Conservation (phyloP, 257 asterid genomes). For the Lavandula angustifolia region DNA sequence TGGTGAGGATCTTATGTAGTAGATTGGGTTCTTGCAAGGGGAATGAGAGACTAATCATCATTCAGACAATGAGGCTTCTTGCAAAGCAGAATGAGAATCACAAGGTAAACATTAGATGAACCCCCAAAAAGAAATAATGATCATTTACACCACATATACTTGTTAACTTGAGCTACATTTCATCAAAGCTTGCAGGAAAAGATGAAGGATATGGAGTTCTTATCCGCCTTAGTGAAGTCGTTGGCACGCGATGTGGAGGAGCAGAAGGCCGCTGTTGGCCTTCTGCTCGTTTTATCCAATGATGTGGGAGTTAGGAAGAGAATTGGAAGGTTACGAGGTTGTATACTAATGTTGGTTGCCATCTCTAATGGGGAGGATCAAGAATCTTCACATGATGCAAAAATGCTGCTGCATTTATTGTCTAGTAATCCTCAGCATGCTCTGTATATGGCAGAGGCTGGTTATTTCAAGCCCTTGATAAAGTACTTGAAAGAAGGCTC, state of each 20-base stretch:
- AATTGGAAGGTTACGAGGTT: slow-evolving; percentile 73
- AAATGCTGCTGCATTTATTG: slow-evolving; percentile 51
- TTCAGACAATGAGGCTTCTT: slow-evolving; percentile 53
- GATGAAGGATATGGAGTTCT: slow-evolving; percentile 57
- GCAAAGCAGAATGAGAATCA: slow-evolving; percentile 36
- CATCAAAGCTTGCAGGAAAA: slow-evolving; percentile 66
- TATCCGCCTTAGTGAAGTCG: slow-evolving; percentile 65
- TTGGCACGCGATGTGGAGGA: slow-evolving; percentile 59
- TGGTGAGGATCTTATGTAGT: slow-evolving; percentile 45
- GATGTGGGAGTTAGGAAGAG: slow-evolving; percentile 52
- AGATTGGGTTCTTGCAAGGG: slow-evolving; percentile 51
- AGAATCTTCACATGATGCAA: slow-evolving; percentile 63
- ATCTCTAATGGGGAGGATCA: slow-evolving; percentile 59
- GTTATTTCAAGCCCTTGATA: slow-evolving; percentile 80
- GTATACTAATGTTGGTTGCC: slow-evolving; percentile 74
- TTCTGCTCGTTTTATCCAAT: slow-evolving; percentile 51
- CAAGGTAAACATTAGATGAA: slow-evolving; percentile 54
- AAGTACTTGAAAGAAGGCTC: slow-evolving; percentile 77
- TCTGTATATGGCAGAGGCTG: slow-evolving; percentile 96
- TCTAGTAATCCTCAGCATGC: slow-evolving; percentile 77
- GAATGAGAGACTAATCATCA: slow-evolving; percentile 48
- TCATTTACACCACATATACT: background rate
- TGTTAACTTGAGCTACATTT: slow-evolving; percentile 35
- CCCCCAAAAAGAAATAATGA: background rate
- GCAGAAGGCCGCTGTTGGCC: slow-evolving; percentile 79